Evolutionary conservation across 257 asterid genomes (phyloP).

Genomic region (Plectranthus barbatus): DNA sequence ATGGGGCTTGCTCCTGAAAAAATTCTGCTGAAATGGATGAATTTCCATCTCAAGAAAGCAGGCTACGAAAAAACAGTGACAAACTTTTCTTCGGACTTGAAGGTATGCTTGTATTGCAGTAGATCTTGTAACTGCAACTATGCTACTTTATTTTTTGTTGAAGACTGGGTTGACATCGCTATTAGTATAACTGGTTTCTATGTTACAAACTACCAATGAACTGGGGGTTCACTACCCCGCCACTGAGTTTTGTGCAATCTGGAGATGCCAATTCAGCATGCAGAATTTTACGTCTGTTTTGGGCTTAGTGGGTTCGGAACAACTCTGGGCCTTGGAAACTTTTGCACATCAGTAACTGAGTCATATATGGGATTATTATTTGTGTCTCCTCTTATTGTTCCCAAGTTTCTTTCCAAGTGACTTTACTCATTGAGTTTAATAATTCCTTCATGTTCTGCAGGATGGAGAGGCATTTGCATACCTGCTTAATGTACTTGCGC

Average conservation of each 20-base stretch:
- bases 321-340: background rate
- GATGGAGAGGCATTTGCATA: conserved; percentile 98
- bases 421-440: background rate
- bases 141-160: background rate
- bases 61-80: conserved; percentile 79
- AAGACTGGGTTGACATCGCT: conserved; percentile 9
- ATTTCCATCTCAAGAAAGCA: conserved; percentile 89
- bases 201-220: background rate
- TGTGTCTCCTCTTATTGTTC: conserved; percentile 10
- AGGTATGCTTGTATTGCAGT: conserved; percentile 36
- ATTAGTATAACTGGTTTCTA: background rate
- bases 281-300: background rate
- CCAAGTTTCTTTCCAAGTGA: background rate
- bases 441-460: conserved; percentile 33
- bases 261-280: background rate
- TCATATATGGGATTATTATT: no score
- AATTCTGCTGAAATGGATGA: conserved; percentile 89
- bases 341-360: background rate
- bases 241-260: background rate
- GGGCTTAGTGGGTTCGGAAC: conserved; percentile 4
- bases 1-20: conserved; percentile 98
- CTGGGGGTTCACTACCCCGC: background rate
- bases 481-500: conserved; percentile 96
- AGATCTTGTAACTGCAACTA: background rate
- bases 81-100: conserved; percentile 86